Evolutionary conservation across 140 eudicot genomes (phyloP).

Genomic region (Cichorium intybus): DNA sequence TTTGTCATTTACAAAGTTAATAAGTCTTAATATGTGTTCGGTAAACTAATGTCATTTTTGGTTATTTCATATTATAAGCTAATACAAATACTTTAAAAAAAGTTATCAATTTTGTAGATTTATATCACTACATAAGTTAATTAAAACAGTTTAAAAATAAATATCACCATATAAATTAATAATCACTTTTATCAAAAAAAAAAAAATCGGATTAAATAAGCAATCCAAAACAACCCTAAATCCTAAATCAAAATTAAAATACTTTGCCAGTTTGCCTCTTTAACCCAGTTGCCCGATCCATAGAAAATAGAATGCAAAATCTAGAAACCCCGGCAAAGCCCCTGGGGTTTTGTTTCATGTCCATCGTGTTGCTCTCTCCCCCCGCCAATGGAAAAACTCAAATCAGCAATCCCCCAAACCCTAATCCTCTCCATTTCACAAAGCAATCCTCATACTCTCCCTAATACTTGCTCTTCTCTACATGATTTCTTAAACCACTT

Average conservation of each 20-base stretch:
- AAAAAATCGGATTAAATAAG: too few species aligned
- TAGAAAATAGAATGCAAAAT: not conserved
- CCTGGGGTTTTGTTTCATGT: not conserved
- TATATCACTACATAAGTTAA: too few species aligned
- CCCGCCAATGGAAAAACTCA: slow-evolving; percentile 68
- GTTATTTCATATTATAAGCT: too few species aligned
- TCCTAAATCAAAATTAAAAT: not conserved
- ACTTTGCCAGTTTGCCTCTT: too few species aligned
- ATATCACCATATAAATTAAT: too few species aligned
- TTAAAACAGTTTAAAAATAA: too few species aligned
- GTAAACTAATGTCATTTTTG: too few species aligned
- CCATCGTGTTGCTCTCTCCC: not conserved
- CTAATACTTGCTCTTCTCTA: slow-evolving; percentile 58
- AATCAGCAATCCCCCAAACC: slow-evolving; percentile 47
- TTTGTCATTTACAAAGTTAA: too few species aligned
- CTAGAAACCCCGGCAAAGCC: not conserved
- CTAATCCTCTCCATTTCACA: slow-evolving; percentile 48
- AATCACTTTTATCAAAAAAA: too few species aligned
- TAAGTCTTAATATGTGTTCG: too few species aligned
- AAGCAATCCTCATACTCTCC: slow-evolving; percentile 37
- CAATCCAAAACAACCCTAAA: not conserved
- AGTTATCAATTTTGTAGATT: too few species aligned
- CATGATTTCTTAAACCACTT: slow-evolving; percentile 47
- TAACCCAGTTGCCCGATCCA: not conserved
- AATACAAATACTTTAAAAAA: too few species aligned